Base-by-base conservation (phyloP, 768 basidiomycete species). In the Terana coerulea region DNA sequence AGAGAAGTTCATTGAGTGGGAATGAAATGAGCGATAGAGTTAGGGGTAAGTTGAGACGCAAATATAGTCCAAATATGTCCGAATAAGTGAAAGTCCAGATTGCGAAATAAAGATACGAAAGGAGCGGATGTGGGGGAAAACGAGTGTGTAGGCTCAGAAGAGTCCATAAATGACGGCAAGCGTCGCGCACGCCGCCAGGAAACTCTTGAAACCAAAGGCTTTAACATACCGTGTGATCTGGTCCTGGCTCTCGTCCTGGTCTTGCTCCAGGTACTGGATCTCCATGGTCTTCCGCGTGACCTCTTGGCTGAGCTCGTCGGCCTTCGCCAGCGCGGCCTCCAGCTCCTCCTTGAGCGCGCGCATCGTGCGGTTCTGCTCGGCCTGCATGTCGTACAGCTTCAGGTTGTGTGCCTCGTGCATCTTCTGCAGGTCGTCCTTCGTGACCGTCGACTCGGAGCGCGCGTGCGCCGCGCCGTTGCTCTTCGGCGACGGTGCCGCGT, bases 341-440 rank as follows among this genome's bases (percentile, higher is more conserved):
- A 90, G 73, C 60, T 89, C 77, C 30, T 77, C 76, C 61, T 69
- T 75, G 44, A 85, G 48, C 33, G 59, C 71, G 58, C 78, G 79
- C 42, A 82, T 63, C 24, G 70, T 72, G 58, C 81, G 83, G 26
- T 83, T 81, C 60, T 88, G 80, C 19, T 78, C 79, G 14, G 83
- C 82, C 63, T 86, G 75, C 49, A 91, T 56, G 67, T 92, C 89
- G 46, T 83, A 72, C 57, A 94, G 64, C 72, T 86, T 92, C 55
- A 86, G 73, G 64, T 87, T 88, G 66, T 94, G 91, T 5, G 91
- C 91, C 65, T 90, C 86, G 57, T 93, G 87, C 62, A 89, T 69
- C 61, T 75, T 79, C 64, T 83, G 81, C 34, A 94, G 69, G 50
- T 93, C 90, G 56, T 90, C 89, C 59, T 82, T 84, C 30, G 88